Conservation (phyloP, 345 rosid genomes). For the Nasturtium officinale region DNA sequence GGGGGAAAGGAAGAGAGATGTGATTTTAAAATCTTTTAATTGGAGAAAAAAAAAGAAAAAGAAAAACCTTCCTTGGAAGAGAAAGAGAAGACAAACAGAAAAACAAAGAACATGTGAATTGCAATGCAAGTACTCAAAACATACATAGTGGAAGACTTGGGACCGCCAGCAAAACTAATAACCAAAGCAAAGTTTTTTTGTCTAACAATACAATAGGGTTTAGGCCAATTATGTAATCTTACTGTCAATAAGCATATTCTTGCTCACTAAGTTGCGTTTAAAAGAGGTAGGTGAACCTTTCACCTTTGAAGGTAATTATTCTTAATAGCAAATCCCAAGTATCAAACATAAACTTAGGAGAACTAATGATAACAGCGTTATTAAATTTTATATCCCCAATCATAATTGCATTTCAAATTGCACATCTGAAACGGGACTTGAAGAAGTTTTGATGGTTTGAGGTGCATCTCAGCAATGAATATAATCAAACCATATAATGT, state of each 20-base stretch:
- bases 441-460: constrained; percentile 30
- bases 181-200: constrained; percentile 24
- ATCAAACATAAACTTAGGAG: constrained; percentile 15
- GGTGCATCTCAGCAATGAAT: constrained; percentile 5
- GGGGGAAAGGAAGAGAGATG: not conserved
- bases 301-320: constrained; percentile 9
- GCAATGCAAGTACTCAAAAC: constrained; percentile 23
- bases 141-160: constrained; percentile 31
- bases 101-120: constrained; percentile 8
- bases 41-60: not conserved
- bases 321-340: constrained; percentile 22
- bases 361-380: not conserved
- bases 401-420: constrained; percentile 29
- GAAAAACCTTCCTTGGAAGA: not conserved
- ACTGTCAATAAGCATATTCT: not conserved
- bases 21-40: not conserved
- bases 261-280: not conserved
- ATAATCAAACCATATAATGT: constrained; percentile 12
- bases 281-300: constrained; percentile 7
- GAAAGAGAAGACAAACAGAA: not conserved
- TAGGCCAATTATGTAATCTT: not conserved
- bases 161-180: constrained; percentile 7
- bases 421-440: constrained; percentile 24
- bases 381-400: constrained; percentile 10
- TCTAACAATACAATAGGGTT: not conserved